Percentiles rank a stretch among this genome's conserved stretches.
phyloP scores from a whole-genome alignment of 2,329 filamentous ascomycete species.

The Alternaria solani region DNA sequence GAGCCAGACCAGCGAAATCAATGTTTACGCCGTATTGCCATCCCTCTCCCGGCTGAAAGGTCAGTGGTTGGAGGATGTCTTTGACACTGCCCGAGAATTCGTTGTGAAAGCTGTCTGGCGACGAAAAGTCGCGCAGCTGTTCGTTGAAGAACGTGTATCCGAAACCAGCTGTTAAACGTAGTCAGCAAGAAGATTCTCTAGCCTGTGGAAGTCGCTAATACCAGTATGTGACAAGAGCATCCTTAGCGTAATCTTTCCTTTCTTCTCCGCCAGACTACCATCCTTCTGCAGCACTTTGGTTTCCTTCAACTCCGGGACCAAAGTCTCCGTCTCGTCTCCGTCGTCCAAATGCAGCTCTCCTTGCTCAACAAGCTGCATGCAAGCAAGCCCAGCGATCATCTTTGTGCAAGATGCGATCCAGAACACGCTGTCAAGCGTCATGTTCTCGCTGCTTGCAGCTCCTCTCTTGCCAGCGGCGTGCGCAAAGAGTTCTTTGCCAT shows the following conservation, averaged over 20 bases:
- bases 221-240: constrained; percentile 59
- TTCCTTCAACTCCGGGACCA: constrained; percentile 48
- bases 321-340: constrained; percentile 33
- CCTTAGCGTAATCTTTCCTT: constrained; percentile 57
- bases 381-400: constrained; percentile 42
- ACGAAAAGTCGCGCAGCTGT: constrained; percentile 54
- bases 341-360: constrained; percentile 42
- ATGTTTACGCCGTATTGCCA: constrained; percentile 64
- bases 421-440: constrained; percentile 66
- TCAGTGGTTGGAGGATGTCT: constrained; percentile 63
- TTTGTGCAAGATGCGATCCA: constrained; percentile 63
- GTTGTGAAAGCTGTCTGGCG: constrained; percentile 57
- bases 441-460: constrained; percentile 54
- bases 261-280: constrained; percentile 49
- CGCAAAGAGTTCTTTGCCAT: constrained; percentile 54
- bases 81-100: constrained; percentile 64
- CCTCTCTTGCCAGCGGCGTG: constrained; percentile 53
- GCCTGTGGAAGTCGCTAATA: background rate
- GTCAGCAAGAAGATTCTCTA: background rate
- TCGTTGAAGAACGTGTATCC: constrained; percentile 60
- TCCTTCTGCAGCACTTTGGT: constrained; percentile 47
- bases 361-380: constrained; percentile 47
- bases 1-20: constrained; percentile 57
- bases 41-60: constrained; percentile 67
- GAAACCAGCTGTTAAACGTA: constrained; percentile 48